phyloP scores from a whole-genome alignment of 495 filamentous ascomycete genomes.

The Trichocladium uniseriatum region DNA sequence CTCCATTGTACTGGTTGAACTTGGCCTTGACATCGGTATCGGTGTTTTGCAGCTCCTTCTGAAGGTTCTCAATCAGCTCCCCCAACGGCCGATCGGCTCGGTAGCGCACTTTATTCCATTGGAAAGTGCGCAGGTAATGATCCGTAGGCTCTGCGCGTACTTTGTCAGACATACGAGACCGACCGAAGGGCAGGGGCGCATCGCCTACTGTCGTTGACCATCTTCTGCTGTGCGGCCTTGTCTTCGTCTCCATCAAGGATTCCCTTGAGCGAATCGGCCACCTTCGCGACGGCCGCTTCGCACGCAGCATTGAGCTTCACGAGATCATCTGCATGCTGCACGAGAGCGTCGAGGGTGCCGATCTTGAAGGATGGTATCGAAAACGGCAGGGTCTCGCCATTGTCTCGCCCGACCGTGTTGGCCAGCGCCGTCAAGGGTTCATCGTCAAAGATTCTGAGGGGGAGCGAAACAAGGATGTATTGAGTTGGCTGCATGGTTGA shows the following conservation, averaged over 20 bases:
- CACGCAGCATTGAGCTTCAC: slow-evolving; percentile 75
- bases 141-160: slow-evolving; percentile 69
- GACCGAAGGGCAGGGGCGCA: not conserved
- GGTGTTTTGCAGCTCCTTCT: slow-evolving; percentile 79
- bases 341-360: slow-evolving; percentile 89
- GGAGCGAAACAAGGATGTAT: slow-evolving; percentile 43
- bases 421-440: slow-evolving; percentile 70
- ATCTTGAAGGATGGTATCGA: slow-evolving; percentile 92
- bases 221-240: slow-evolving; percentile 78
- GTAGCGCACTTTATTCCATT: slow-evolving; percentile 96
- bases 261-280: slow-evolving; percentile 71
- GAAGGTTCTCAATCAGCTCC: slow-evolving; percentile 74
- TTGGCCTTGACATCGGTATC: slow-evolving; percentile 93
- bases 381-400: slow-evolving; percentile 69
- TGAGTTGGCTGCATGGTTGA: slow-evolving; percentile 29
- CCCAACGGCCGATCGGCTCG: slow-evolving; percentile 79
- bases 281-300: slow-evolving; percentile 76
- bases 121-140: slow-evolving; percentile 79
- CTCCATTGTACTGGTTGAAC: slow-evolving; percentile 82
- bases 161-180: slow-evolving; percentile 4
- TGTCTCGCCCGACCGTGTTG: slow-evolving; percentile 61
- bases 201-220: slow-evolving; percentile 83
- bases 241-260: slow-evolving; percentile 76
- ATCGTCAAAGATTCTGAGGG: slow-evolving; percentile 46
- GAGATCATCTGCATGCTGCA: slow-evolving; percentile 92